phyloP scores from a whole-genome alignment of 768 basidiomycete genomes.

The Lanmaoa pseudosensibilis region DNA sequence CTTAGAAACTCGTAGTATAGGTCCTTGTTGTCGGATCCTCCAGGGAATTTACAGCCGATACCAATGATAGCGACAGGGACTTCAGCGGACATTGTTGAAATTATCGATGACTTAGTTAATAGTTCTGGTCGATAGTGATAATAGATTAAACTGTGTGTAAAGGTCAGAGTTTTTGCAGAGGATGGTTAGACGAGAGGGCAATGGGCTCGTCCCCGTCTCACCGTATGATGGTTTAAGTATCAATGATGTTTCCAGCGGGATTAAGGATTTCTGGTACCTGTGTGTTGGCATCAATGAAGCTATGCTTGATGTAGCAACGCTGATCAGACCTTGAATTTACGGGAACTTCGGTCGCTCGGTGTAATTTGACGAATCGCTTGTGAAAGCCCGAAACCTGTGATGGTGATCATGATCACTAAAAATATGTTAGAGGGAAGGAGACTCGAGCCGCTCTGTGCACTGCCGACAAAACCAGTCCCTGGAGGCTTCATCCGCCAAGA shows the following conservation, averaged over 20 bases:
- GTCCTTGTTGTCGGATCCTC: slow-evolving; percentile 32
- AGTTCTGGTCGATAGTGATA: background rate
- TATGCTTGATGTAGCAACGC: slow-evolving; percentile 2
- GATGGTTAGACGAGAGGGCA: background rate
- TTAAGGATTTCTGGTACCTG: background rate
- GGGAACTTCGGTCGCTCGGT: background rate
- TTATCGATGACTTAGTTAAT: slow-evolving; percentile 1
- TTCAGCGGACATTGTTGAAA: slow-evolving; percentile 29
- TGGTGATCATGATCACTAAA: background rate
- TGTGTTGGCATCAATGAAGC: slow-evolving; percentile 11
- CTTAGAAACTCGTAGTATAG: slow-evolving; percentile 32
- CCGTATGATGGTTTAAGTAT: slow-evolving; percentile 7
- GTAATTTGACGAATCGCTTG: background rate
- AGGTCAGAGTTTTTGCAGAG: background rate
- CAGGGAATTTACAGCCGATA: slow-evolving; percentile 35
- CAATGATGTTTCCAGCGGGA: no score
- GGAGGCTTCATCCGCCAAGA: background rate
- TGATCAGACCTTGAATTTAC: background rate
- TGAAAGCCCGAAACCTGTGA: background rate
- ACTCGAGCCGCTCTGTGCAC: background rate
- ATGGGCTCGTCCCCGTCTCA: background rate
- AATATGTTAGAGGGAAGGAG: background rate
- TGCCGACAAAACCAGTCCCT: no score
- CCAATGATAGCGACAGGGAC: slow-evolving; percentile 31
- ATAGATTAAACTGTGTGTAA: background rate